A percentile compares a stretch with the other conserved stretches of the same genome.
Conservation (phyloP, 345 rosid genomes). For the Gossypium rotundifolium region DNA sequence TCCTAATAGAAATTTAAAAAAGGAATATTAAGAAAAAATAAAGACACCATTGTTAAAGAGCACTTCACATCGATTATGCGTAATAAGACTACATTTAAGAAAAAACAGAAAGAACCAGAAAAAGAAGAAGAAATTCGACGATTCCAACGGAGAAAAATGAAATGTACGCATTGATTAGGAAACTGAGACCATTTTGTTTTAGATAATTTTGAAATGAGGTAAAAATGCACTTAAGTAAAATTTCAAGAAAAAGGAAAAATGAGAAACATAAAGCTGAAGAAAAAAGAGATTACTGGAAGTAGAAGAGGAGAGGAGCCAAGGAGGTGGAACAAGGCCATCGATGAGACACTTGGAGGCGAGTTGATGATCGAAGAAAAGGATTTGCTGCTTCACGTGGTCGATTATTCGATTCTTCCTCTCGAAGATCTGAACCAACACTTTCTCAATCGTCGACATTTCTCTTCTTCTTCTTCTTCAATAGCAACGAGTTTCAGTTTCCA, state of each 20-base stretch:
- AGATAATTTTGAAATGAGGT: background rate
- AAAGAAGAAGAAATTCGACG: background rate
- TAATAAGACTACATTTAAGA: background rate
- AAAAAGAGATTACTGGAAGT: constrained; percentile 32
- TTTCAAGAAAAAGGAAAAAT: background rate
- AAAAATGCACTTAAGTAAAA: background rate
- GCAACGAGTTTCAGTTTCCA: constrained; percentile 17
- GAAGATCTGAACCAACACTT: constrained; percentile 55
- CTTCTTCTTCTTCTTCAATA: background rate
- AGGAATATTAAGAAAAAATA: background rate
- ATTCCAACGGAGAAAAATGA: background rate
- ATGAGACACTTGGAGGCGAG: constrained; percentile 70
- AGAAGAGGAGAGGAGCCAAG: constrained; percentile 51
- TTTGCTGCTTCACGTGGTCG: constrained; percentile 54
- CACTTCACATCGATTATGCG: background rate
- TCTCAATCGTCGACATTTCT: constrained; percentile 44
- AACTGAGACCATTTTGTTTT: background rate
- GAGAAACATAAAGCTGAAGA: background rate
- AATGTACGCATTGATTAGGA: background rate
- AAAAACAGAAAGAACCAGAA: background rate
- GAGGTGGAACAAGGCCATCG: constrained; percentile 62
- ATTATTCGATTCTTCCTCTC: constrained; percentile 60
- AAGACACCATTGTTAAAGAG: background rate
- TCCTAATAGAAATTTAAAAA: background rate
- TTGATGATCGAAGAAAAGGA: constrained; percentile 53